Base-by-base conservation (phyloP, 495 filamentous ascomycete genomes). In the Hypoxylon cercidicola region DNA sequence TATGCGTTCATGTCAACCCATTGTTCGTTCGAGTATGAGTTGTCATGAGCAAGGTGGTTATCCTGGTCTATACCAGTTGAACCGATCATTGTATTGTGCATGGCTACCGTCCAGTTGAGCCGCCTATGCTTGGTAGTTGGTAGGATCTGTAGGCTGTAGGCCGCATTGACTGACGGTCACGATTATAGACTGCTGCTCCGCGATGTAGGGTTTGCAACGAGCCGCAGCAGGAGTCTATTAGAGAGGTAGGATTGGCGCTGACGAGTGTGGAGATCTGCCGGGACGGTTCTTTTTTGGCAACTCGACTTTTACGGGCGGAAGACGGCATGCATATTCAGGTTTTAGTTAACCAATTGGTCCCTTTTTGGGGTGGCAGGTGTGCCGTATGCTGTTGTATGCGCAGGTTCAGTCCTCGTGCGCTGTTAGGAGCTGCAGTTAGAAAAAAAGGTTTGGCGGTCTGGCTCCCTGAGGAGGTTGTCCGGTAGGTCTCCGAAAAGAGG, bases 1-100 rank as follows among this genome's bases (percentile, higher is more conserved):
- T 82, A 81, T 40, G 78, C 74, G 56, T 66, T 79, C 74, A 82
- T 81, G 60, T 80, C 76, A 56, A 75, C 79, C 80, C 81, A 82
- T 63, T 62, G 74, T 41, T 78, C 75, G 70, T 72, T 74, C 37
- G 70, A 64, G 56, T 75, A 74, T 55, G 64, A 67, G 70, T 74
- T 78, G 66, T 81, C 79, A 44, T 78, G 80, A 52, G 79, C 72
- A 56, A 81, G 50, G 66, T 80, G 78, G 70, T 71, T 76, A 70
- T 81, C 80, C 66, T 79, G 81, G 69, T 78, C 79, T 73, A 81
- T 76, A 67, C 74, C 78, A 59, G 74, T 76, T 59, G 79, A 75
- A 66, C 75, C 74, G 66, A 78, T 75, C 69, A 81, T 78, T 55
- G 77, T 77, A 72, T 82, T 81, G 71, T 82, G 78, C 81, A 83